Evolutionary conservation across 1,284 basidiomycete genomes (phyloP).

Genomic region (Coriolopsis trogii): DNA sequence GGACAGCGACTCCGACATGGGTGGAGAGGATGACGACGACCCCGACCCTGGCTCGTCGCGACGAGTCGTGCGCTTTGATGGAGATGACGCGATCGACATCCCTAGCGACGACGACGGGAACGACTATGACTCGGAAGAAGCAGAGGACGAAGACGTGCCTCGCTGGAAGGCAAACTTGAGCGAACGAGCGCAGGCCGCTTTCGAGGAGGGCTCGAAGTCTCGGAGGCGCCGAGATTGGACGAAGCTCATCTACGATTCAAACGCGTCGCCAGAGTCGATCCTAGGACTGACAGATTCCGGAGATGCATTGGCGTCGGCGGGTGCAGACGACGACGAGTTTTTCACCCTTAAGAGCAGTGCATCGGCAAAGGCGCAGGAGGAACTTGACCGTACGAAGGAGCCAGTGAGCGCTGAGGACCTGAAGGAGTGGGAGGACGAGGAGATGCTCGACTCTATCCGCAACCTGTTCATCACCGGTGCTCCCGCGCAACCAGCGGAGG

Average conservation of each 20-base stretch:
- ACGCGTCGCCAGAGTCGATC: conserved; percentile 75
- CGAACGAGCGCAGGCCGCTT: conserved; percentile 57
- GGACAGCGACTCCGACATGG: conserved; percentile 81
- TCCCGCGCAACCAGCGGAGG: conserved; percentile 14
- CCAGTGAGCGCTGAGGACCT: conserved; percentile 51
- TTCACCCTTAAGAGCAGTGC: conserved; percentile 61
- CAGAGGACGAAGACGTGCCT: conserved; percentile 54
- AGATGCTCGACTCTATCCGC: conserved; percentile 84
- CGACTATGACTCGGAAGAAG: too few relatives aligned
- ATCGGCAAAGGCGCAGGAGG: conserved; percentile 48
- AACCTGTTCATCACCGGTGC: conserved; percentile 89
- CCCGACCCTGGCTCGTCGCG: conserved; percentile 33
- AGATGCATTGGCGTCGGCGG: conserved; percentile 30
- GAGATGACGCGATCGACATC: conserved; percentile 55
- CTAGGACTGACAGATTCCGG: conserved; percentile 45
- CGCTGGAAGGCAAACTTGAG: conserved; percentile 82
- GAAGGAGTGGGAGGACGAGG: conserved; percentile 83
- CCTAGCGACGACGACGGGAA: conserved; percentile 49
- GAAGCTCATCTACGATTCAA: conserved; percentile 82
- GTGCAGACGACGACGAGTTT: conserved; percentile 71
- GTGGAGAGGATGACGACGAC: conserved; percentile 49
- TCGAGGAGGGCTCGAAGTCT: conserved; percentile 45
- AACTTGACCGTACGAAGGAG: conserved; percentile 76
- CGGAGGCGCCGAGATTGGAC: conserved; percentile 75
- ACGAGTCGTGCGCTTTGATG: conserved; percentile 41